Evolutionary conservation across 805 yeast genomes (phyloP), one percentile per base, ranked within the genome.

Genomic region (Cyberlindnera galapagoensis): DNA sequence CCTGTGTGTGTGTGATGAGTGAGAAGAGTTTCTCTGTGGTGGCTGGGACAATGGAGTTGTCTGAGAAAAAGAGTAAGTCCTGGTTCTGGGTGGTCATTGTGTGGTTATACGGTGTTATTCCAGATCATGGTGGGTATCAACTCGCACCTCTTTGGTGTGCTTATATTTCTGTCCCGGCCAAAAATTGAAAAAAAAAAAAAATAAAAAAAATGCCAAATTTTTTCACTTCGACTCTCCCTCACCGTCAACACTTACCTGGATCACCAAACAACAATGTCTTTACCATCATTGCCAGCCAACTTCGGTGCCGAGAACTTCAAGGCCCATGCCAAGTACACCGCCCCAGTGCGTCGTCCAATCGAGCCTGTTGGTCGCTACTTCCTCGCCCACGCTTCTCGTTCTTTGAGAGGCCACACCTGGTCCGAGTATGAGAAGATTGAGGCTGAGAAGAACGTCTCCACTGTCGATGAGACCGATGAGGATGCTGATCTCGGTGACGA

Each of bases 291-390:
- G 49, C 80, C 84, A 44, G 60, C 76, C 41, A 65, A 65, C 44
- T 66, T 72, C 36, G 60, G 69, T 37, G 71, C 72, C 19, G 56
- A 47, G 26, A 64, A 70, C 24, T 69, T 73, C 60, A 69, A 67
- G 47, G 65, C 71, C 20, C 60, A 52, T 32, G 60, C 73, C 43
- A 63, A 67, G 35, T 74, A 65, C 57, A 52, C 81, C 28, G 70
- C 74, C 16, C 69, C 87, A 29, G 69, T 70, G 28, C 80, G 81
- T 49, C 81, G 95, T 59, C 80, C 90, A 39, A 69, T 88, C 42
- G 98, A 92, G 66, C 97, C 98, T 23, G 96, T 90, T 46, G 98
- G 98, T 36, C 90, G 94, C 42, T 83, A 74, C 57, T 92, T 88
- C 67, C 68, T 92, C 50, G 96, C 96, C 32, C 98, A 92, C 56